Conservation (phyloP, 2,329 filamentous ascomycete species). For the Acarospora socialis region DNA sequence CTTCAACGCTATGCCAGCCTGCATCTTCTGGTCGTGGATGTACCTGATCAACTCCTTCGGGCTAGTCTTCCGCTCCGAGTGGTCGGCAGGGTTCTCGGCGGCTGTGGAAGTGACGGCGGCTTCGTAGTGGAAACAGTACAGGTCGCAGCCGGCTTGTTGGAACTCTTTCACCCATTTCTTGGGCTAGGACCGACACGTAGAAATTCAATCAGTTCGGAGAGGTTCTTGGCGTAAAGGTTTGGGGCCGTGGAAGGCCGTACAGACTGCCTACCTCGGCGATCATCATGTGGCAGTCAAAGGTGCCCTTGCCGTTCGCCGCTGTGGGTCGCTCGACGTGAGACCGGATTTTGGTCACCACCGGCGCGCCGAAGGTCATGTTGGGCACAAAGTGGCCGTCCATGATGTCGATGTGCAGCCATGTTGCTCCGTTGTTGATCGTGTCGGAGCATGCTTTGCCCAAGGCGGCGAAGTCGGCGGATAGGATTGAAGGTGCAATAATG, state of each 20-base stretch:
- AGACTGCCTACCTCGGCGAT: slow-evolving; percentile 66
- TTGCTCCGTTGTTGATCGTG: slow-evolving; percentile 74
- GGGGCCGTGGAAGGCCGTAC: slow-evolving; percentile 1
- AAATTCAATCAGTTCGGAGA: slow-evolving; percentile 7
- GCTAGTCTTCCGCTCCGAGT: slow-evolving; percentile 56
- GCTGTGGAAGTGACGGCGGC: slow-evolving; percentile 73
- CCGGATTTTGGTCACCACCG: slow-evolving; percentile 88
- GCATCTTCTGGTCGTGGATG: slow-evolving; percentile 76
- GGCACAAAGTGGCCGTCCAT: slow-evolving; percentile 99
- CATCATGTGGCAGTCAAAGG: slow-evolving; percentile 99
- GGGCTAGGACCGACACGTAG: slow-evolving; percentile 45
- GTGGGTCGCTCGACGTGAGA: slow-evolving; percentile 65
- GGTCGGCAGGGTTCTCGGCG: slow-evolving; percentile 61
- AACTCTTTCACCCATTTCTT: slow-evolving; percentile 98
- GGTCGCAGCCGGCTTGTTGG: slow-evolving; percentile 80
- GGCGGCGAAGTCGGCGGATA: slow-evolving; percentile 87
- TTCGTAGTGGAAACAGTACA: slow-evolving; percentile 99
- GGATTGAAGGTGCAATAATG: slow-evolving; percentile 95
- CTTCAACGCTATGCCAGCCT: slow-evolving; percentile 92
- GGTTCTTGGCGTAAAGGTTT: slow-evolving; percentile 1
- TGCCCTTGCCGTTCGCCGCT: slow-evolving; percentile 60
- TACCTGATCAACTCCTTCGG: slow-evolving; percentile 77
- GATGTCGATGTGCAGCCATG: slow-evolving; percentile 93
- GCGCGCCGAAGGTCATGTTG: slow-evolving; percentile 93
- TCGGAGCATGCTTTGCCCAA: slow-evolving; percentile 74